phyloP scores from a whole-genome alignment of 2,329 filamentous ascomycete genomes.

The Rhytidhysteron rufulum region DNA sequence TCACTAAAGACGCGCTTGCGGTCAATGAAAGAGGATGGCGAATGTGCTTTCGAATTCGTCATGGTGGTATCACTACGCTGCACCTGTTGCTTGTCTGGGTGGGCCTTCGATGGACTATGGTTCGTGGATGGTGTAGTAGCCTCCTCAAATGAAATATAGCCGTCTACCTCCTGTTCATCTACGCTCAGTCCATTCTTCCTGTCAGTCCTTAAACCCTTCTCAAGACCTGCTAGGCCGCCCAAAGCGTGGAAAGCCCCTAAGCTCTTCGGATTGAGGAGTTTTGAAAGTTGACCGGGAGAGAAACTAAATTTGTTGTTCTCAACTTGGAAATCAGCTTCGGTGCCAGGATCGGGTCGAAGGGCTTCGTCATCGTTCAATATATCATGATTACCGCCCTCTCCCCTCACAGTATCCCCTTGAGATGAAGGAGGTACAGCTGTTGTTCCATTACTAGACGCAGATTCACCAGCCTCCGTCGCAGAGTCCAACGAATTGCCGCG shows the following conservation, averaged over 20 bases:
- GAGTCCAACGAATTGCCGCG: slow-evolving; percentile 66
- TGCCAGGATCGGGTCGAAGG: slow-evolving; percentile 70
- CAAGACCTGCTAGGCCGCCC: slow-evolving; percentile 68
- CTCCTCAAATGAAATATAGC: slow-evolving; percentile 66
- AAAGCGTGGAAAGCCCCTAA: slow-evolving; percentile 70
- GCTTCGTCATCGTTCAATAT: slow-evolving; percentile 66
- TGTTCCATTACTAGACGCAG: slow-evolving; percentile 55
- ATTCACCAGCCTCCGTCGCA: slow-evolving; percentile 51
- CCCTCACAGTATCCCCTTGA: slow-evolving; percentile 39
- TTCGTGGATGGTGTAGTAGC: slow-evolving; percentile 38
- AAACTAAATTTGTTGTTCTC: slow-evolving; percentile 78
- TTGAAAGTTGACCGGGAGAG: slow-evolving; percentile 74
- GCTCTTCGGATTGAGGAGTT: slow-evolving; percentile 77
- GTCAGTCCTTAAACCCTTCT: slow-evolving; percentile 68
- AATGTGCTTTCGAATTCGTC: slow-evolving; percentile 18
- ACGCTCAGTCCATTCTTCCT: slow-evolving; percentile 62
- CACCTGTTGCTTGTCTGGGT: slow-evolving; percentile 5
- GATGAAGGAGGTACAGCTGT: slow-evolving; percentile 56
- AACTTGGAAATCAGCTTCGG: slow-evolving; percentile 70
- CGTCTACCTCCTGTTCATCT: slow-evolving; percentile 64
- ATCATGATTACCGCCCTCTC: slow-evolving; percentile 42
- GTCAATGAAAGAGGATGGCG: slow-evolving; percentile 49
- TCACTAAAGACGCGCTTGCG: slow-evolving; percentile 67
- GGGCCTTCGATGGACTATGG: slow-evolving; percentile 15
- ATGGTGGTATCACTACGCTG: slow-evolving; percentile 17